These are phyloP conservation scores for Halophytophthora batemanensis DNA, from an alignment of 352 stramenopile species.

Conservation along the genomic window DNA sequence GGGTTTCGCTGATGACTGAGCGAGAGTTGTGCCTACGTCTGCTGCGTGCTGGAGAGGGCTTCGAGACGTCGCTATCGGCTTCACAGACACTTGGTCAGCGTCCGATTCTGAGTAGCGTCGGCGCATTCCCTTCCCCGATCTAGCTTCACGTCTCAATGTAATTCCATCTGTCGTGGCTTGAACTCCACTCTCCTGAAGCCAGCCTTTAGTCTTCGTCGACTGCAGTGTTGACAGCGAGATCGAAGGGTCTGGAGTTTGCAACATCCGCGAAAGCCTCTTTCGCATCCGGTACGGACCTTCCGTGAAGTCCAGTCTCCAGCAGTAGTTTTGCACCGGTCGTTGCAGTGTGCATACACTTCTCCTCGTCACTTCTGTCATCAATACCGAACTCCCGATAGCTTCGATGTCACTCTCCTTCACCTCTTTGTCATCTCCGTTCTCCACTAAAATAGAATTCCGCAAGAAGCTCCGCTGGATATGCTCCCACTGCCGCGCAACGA, in stretches of 20 bases:
- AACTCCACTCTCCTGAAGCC: background rate
- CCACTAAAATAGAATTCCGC: constrained; percentile 8
- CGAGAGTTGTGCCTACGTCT: constrained; percentile 4
- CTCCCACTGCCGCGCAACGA: constrained; percentile 52
- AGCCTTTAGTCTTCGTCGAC: constrained; percentile 4
- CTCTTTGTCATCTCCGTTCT: background rate
- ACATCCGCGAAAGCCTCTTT: constrained; percentile 38
- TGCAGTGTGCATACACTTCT: constrained; percentile 9
- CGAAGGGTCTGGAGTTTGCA: constrained; percentile 4
- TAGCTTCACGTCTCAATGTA: background rate
- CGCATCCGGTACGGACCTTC: constrained; percentile 68
- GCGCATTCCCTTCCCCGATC: background rate
- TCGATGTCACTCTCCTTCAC: background rate
- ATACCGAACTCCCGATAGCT: constrained; percentile 1
- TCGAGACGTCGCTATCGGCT: background rate
- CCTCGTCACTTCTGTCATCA: constrained; percentile 13
- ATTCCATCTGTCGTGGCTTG: background rate
- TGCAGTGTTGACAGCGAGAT: constrained; percentile 12
- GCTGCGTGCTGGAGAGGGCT: constrained; percentile 10
- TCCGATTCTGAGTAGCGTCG: constrained; percentile 29
- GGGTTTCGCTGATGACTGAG: background rate
- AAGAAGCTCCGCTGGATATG: constrained; percentile 25
- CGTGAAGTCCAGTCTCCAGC: constrained; percentile 55
- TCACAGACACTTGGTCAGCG: background rate
- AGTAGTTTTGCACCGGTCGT: constrained; percentile 1